Evolutionary conservation across 2,329 filamentous ascomycete species (phyloP).

Genomic region (Sarocladium strictum): DNA sequence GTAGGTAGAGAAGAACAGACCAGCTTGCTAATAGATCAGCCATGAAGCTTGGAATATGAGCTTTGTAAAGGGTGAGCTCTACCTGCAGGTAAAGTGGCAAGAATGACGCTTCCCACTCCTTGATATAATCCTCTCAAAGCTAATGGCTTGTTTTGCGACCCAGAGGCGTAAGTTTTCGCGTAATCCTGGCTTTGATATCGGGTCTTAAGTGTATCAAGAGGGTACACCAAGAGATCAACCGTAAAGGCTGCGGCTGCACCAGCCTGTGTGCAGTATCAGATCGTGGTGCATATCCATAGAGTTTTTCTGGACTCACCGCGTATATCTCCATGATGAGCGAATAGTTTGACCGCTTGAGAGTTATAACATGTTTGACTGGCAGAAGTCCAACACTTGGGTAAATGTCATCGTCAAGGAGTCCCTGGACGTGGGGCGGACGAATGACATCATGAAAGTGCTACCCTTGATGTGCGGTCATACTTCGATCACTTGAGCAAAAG

Average conservation of each 20-base stretch:
- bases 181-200: conserved; percentile 76
- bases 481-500: neutral
- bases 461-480: too few relatives aligned
- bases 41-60: neutral
- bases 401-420: neutral
- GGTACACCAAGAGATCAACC: conserved; percentile 80
- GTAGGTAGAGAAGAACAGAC: conserved; percentile 86
- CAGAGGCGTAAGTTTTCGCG: conserved; percentile 55
- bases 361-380: too few relatives aligned
- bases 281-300: neutral
- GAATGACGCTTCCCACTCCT: conserved; percentile 75
- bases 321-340: conserved; percentile 26
- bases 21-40: conserved; percentile 44
- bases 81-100: conserved; percentile 87
- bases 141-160: conserved; percentile 47
- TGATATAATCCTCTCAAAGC: conserved; percentile 73
- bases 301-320: conserved; percentile 18
- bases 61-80: conserved; percentile 11
- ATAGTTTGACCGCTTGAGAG: too few relatives aligned
- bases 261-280: conserved; percentile 48
- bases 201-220: conserved; percentile 85
- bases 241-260: conserved; percentile 81
- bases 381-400: neutral
- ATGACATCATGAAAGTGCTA: neutral
- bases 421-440: neutral